Evolutionary conservation across 345 rosid species (phyloP).

Genomic region (Populus deltoides): DNA sequence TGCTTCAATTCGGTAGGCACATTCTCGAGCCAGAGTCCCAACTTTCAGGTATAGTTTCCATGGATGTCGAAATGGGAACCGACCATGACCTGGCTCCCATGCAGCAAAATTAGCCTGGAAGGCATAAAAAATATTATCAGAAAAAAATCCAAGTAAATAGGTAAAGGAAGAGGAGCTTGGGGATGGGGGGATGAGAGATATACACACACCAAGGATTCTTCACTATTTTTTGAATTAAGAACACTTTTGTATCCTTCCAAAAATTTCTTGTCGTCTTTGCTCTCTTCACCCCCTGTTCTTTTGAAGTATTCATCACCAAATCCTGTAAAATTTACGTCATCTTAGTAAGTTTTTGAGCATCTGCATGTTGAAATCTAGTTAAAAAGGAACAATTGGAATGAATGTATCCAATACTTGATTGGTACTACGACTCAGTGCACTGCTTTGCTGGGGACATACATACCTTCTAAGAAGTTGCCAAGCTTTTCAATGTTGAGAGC

Average conservation of each 20-base stretch:
- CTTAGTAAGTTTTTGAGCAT: neutral
- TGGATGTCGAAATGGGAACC: slow-evolving; percentile 67
- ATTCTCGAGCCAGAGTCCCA: slow-evolving; percentile 48
- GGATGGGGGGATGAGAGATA: neutral
- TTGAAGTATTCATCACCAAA: slow-evolving; percentile 55
- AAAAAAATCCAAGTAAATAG: neutral
- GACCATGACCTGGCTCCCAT: slow-evolving; percentile 89
- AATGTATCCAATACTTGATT: neutral
- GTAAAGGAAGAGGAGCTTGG: neutral
- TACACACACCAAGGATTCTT: slow-evolving; percentile 70
- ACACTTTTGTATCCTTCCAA: slow-evolving; percentile 51
- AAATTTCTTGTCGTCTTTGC: slow-evolving; percentile 26
- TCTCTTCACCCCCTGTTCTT: slow-evolving; percentile 20
- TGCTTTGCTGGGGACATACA: neutral
- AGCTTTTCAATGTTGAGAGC: slow-evolving; percentile 33
- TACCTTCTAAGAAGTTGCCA: slow-evolving; percentile 35
- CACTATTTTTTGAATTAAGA: slow-evolving; percentile 55
- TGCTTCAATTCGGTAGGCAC: slow-evolving; percentile 63
- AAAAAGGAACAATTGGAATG: neutral
- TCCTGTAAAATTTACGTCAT: slow-evolving; percentile 34
- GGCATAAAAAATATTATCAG: neutral
- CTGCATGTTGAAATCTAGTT: too few species aligned
- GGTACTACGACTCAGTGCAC: neutral
- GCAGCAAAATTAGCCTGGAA: slow-evolving; percentile 69
- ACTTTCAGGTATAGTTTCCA: slow-evolving; percentile 69